Conservation (phyloP, 2,329 filamentous ascomycete genomes). For the Calonectria pseudoturangicola region DNA sequence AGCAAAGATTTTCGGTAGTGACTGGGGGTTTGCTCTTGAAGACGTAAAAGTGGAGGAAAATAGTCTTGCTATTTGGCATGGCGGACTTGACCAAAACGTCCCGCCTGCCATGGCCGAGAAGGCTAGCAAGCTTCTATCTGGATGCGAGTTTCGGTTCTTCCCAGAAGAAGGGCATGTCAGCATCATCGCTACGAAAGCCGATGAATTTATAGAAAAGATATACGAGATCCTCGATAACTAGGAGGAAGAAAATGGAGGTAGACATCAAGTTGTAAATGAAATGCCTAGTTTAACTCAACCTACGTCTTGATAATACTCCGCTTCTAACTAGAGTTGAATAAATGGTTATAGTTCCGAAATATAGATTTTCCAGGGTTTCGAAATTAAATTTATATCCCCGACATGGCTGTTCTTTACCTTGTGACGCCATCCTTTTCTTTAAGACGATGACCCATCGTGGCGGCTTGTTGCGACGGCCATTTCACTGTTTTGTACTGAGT, state of each 20-base stretch:
- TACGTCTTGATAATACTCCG: background rate
- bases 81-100: constrained; percentile 38
- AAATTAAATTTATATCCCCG: too few species aligned
- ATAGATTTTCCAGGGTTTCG: too few species aligned
- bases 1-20: constrained; percentile 38
- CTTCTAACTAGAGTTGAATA: background rate
- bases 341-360: too few species aligned
- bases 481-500: too few species aligned
- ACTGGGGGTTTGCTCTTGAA: constrained; percentile 45
- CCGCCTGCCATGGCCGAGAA: constrained; percentile 37
- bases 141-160: constrained; percentile 26
- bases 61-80: constrained; percentile 38
- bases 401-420: too few species aligned
- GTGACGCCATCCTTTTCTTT: too few species aligned
- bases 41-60: constrained; percentile 39
- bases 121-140: constrained; percentile 24
- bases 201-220: constrained; percentile 15
- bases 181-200: constrained; percentile 16
- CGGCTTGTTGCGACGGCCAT: too few species aligned
- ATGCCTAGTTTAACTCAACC: too few species aligned
- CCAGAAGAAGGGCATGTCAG: constrained; percentile 37
- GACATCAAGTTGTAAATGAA: background rate
- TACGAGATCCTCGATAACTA: constrained; percentile 16
- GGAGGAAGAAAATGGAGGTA: background rate
- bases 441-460: too few species aligned